Evolutionary conservation across 495 filamentous ascomycete species (phyloP).

Genomic region (Penicillium herquei): DNA sequence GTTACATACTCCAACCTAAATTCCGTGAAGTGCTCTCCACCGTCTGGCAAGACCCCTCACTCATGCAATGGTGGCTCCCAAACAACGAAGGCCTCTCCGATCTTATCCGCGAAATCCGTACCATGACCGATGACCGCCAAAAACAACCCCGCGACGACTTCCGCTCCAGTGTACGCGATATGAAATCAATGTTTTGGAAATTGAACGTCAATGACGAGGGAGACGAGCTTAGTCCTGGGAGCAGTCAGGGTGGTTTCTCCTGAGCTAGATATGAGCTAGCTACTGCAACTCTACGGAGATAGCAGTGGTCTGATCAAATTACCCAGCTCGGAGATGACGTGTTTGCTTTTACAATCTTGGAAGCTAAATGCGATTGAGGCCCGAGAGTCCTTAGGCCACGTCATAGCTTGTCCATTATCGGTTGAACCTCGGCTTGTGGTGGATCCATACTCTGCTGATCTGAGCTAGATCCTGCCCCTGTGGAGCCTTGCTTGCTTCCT

Average conservation of each 20-base stretch:
- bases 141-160: slow-evolving; percentile 60
- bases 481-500: not conserved
- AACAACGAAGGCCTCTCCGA: slow-evolving; percentile 71
- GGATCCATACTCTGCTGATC: no score
- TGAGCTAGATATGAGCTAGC: not conserved
- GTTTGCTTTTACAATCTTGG: no score
- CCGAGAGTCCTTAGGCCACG: not conserved
- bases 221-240: slow-evolving; percentile 28
- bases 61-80: slow-evolving; percentile 83
- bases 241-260: not conserved
- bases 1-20: slow-evolving; percentile 75
- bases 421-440: not conserved
- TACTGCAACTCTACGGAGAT: no score
- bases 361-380: no score
- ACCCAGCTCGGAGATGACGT: no score
- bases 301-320: no score
- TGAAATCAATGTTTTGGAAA: slow-evolving; percentile 68
- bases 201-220: slow-evolving; percentile 41
- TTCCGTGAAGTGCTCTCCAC: slow-evolving; percentile 73
- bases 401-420: not conserved
- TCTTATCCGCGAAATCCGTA: slow-evolving; percentile 72
- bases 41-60: slow-evolving; percentile 64
- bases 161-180: slow-evolving; percentile 67
- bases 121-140: slow-evolving; percentile 69
- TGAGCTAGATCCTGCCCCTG: not conserved